Conservation (phyloP, 2,329 filamentous ascomycete species). For the Metarhizium guizhouense region DNA sequence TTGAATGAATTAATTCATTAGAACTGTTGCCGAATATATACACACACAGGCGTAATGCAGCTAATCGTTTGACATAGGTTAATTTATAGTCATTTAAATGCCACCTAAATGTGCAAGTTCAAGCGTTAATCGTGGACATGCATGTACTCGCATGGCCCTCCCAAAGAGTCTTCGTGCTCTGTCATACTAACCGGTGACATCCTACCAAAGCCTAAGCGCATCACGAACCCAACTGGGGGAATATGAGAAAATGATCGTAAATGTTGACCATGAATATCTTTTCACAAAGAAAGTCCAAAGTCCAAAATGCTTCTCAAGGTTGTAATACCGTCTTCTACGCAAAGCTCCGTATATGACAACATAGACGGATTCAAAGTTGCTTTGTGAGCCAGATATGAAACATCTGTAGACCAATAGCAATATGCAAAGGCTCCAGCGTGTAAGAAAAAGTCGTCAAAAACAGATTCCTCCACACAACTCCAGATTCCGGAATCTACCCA, state of each 20-base stretch:
- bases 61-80: neutral
- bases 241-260: neutral
- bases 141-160: too few relatives aligned
- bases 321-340: constrained; percentile 1
- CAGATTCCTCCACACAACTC: neutral
- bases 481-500: neutral
- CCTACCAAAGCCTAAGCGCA: neutral
- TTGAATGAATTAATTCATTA: neutral
- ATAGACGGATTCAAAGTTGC: neutral
- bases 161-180: neutral
- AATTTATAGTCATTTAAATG: constrained; percentile 4
- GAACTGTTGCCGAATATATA: neutral
- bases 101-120: neutral
- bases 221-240: too few relatives aligned
- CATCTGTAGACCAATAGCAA: neutral
- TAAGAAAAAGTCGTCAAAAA: neutral
- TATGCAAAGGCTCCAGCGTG: neutral
- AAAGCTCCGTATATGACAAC: neutral
- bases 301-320: constrained; percentile 13
- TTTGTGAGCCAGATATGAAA: constrained; percentile 3
- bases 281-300: constrained; percentile 12
- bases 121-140: neutral
- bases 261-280: constrained; percentile 5
- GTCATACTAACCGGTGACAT: neutral
- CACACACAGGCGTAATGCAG: neutral